Base-by-base conservation (phyloP, 2,329 filamentous ascomycete genomes). In the Allantophomopsis lycopodina region DNA sequence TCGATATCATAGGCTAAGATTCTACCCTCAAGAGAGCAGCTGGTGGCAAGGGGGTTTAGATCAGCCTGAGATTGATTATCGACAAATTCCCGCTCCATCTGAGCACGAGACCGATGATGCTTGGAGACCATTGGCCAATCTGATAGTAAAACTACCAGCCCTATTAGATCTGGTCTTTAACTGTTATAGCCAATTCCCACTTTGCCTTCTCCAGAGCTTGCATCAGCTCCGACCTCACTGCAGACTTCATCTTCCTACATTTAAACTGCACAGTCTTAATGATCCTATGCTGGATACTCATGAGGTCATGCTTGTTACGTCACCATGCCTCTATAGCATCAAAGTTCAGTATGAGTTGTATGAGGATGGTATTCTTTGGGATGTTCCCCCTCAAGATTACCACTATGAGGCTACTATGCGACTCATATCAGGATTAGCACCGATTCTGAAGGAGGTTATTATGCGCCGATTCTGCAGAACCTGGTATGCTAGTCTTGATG, bases 221-320 rank as follows among this genome's bases (percentile, higher is more conserved):
- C 40, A 39, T 20, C 17, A 38, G 16, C 12, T 11, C 12, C 14
- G 35, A 12, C 32, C 21, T 12, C 17, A 23, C 15, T 45, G 43
- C 21, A 41, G 41, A 7, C 43, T 45, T 14, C 41, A 45, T 36
- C 16, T 43, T 13, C 40, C 38, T 36, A 30, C 12, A 14, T 45
- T 45, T 14, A 11, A 40, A 8, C 28, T 42, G 14, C 32, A 15
- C 28, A 38, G 21, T 14, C 15, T 33, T n/a, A 18, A 39, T 5
- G 16, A 15, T n/a, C 4, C n/a, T 37, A 20, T 37, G 5, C 20
- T 7, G 16, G 35, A 37, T 20, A 35, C 21, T 17, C 31, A 41
- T 18, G 33, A 43, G 20, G 15, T 30, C 2, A 37, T 41, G 17
- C 35, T 43, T 13, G 36, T 16, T 7, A 39, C 32, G 6, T 43